Percentiles rank a stretch among this genome's conserved stretches.
These are phyloP conservation scores for Usnea hakonensis DNA, from an alignment of 495 filamentous ascomycete genomes.

Conservation along the genomic window DNA sequence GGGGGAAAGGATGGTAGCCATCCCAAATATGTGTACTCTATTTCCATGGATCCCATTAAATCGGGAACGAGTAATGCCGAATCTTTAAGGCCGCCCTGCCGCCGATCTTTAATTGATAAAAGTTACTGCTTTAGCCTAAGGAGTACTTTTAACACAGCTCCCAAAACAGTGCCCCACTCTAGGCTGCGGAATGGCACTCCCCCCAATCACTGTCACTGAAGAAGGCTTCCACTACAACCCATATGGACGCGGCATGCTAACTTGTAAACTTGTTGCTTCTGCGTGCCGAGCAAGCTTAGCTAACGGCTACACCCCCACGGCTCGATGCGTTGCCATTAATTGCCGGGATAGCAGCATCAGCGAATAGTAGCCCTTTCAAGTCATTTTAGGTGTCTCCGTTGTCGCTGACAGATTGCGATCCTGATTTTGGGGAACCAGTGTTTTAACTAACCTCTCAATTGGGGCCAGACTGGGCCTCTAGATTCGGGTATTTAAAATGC, in stretches of 20 bases:
- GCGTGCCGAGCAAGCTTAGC: neutral
- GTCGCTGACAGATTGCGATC: neutral
- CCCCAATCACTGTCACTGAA: neutral
- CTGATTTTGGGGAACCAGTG: neutral
- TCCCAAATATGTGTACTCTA: no score
- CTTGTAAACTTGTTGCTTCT: no score
- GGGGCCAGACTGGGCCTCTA: neutral
- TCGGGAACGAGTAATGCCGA: neutral
- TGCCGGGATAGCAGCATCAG: neutral
- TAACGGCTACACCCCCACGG: conserved; percentile 4
- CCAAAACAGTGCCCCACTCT: neutral
- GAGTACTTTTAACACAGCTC: neutral
- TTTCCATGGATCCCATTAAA: neutral
- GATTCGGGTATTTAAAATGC: conserved; percentile 3
- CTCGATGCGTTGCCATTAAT: conserved; percentile 1
- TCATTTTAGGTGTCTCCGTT: neutral
- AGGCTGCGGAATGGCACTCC: neutral
- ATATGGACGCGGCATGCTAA: neutral
- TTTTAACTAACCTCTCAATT: neutral
- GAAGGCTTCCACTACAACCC: neutral
- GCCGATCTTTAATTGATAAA: neutral
- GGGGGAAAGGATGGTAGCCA: no score
- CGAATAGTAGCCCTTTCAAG: neutral
- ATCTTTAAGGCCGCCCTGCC: conserved; percentile 1
- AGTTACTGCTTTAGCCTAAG: no score